phyloP scores from a whole-genome alignment of 169 alveolate genomes.

The Plasmodium relictum region DNA sequence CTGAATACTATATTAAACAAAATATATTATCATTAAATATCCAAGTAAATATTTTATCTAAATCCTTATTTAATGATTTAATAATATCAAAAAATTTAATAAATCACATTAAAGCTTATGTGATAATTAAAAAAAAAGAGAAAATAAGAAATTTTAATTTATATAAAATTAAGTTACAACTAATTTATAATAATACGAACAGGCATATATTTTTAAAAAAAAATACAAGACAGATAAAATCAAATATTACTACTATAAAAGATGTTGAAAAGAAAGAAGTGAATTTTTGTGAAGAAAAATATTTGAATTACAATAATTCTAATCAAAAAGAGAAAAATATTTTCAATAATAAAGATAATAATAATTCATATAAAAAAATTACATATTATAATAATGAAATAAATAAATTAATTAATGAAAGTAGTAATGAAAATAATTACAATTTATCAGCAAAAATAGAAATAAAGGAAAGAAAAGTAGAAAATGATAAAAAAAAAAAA shows the following conservation, averaged over 20 bases:
- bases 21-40: slow-evolving; percentile 49
- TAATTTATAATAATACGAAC: slow-evolving; percentile 11
- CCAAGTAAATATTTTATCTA: slow-evolving; percentile 13
- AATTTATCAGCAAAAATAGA: neutral
- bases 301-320: neutral
- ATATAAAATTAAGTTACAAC: slow-evolving; percentile 40
- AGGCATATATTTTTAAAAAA: slow-evolving; percentile 8
- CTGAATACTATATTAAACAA: slow-evolving; percentile 66
- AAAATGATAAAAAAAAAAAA: neutral
- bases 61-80: slow-evolving; percentile 42
- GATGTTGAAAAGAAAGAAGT: neutral
- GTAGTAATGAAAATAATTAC: neutral
- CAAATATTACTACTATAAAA: neutral
- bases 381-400: neutral
- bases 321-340: neutral
- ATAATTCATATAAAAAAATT: neutral
- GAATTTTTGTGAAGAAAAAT: neutral
- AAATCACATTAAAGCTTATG: slow-evolving; percentile 28
- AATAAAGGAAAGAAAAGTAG: neutral
- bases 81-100: slow-evolving; percentile 15
- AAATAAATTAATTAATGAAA: neutral
- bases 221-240: neutral
- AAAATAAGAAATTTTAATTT: slow-evolving; percentile 20
- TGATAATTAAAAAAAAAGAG: slow-evolving; percentile 37
- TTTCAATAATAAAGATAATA: neutral